phyloP scores from a whole-genome alignment of 495 filamentous ascomycete species.

The Neurospora discreta region DNA sequence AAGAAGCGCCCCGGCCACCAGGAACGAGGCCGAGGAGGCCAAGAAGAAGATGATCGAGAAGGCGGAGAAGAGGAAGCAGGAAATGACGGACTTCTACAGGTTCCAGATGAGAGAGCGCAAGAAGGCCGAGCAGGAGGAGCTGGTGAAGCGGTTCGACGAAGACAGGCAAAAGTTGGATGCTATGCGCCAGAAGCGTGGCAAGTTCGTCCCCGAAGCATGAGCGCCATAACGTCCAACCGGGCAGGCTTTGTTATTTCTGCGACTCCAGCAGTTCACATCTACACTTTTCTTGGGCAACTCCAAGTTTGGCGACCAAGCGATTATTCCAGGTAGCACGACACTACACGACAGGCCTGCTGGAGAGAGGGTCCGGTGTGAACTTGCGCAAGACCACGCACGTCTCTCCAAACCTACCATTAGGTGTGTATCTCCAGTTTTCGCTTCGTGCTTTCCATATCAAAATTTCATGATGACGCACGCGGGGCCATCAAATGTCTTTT shows the following conservation, averaged over 20 bases:
- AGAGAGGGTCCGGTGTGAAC: neutral
- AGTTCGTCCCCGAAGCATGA: conserved; percentile 42
- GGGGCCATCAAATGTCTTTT: conserved; percentile 39
- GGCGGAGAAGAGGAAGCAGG: conserved; percentile 50
- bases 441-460: conserved; percentile 2
- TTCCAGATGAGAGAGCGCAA: conserved; percentile 85
- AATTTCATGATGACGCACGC: conserved; percentile 40
- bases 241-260: neutral
- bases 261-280: neutral
- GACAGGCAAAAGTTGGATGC: conserved; percentile 50
- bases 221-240: neutral
- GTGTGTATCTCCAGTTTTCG: neutral
- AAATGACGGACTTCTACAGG: conserved; percentile 73
- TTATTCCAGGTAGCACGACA: neutral
- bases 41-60: conserved; percentile 65
- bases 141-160: conserved; percentile 55
- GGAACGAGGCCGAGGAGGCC: conserved; percentile 62
- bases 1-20: conserved; percentile 58
- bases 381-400: neutral
- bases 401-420: neutral
- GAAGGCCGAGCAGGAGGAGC: conserved; percentile 66
- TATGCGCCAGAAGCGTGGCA: conserved; percentile 50
- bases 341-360: neutral
- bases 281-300: neutral
- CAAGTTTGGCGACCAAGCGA: neutral